Evolutionary conservation across 768 basidiomycete genomes (phyloP).

Genomic region (Omphalotus guepiniiformis): DNA sequence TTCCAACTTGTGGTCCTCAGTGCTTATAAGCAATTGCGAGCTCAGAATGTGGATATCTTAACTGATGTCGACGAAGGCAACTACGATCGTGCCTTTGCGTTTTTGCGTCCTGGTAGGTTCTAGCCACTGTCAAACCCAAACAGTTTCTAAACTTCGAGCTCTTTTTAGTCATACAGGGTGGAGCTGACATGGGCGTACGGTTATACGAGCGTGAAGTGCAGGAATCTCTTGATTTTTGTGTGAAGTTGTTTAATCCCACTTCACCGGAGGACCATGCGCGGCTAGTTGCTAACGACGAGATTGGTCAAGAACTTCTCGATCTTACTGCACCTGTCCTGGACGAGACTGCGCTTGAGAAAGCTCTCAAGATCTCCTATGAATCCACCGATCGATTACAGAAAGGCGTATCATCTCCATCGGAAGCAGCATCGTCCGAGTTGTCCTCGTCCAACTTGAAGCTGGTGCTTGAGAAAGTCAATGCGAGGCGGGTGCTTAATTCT

Average conservation of each 20-base stretch:
- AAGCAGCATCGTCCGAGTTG: slow-evolving; percentile 18
- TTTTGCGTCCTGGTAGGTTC: slow-evolving; percentile 53
- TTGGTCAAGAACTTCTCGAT: slow-evolving; percentile 45
- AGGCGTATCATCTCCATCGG: background rate
- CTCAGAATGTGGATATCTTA: slow-evolving; percentile 51
- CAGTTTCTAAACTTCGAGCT: background rate
- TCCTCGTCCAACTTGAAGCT: too few species aligned
- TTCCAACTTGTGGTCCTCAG: slow-evolving; percentile 68
- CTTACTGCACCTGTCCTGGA: slow-evolving; percentile 46
- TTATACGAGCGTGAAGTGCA: slow-evolving; percentile 73
- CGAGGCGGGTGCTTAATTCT: slow-evolving; percentile 60
- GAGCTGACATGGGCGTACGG: slow-evolving; percentile 67
- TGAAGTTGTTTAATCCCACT: slow-evolving; percentile 66
- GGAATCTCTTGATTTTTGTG: slow-evolving; percentile 76
- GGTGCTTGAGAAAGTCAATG: slow-evolving; percentile 66
- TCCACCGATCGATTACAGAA: background rate
- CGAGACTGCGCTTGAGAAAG: slow-evolving; percentile 34
- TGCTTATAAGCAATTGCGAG: slow-evolving; percentile 68
- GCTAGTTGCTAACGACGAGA: slow-evolving; percentile 22
- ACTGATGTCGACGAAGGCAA: slow-evolving; percentile 65
- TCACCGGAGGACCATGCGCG: slow-evolving; percentile 55
- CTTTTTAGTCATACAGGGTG: slow-evolving; percentile 69
- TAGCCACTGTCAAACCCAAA: background rate
- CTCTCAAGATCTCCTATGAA: slow-evolving; percentile 23
- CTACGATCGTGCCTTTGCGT: slow-evolving; percentile 64